These are phyloP conservation scores for Pulveroboletus sp. DNA, from an alignment of 768 basidiomycete genomes.

Conservation along the genomic window DNA sequence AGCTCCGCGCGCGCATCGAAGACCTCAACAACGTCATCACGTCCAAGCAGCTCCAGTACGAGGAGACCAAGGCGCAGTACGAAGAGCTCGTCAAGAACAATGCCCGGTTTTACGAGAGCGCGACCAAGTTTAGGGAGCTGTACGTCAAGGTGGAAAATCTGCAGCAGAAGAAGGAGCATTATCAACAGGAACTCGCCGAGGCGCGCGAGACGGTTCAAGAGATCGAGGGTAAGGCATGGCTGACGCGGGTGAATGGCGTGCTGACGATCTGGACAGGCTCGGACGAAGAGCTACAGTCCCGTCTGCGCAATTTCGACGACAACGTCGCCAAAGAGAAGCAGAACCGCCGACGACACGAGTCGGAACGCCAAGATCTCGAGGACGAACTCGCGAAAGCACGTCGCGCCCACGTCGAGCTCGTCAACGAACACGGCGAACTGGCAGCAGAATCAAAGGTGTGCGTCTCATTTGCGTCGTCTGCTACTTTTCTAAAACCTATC, in stretches of 20 bases:
- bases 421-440: slow-evolving; percentile 63
- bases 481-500: background rate
- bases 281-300: slow-evolving; percentile 63
- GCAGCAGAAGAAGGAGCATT: slow-evolving; percentile 55
- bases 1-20: slow-evolving; percentile 62
- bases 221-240: slow-evolving; percentile 45
- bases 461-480: background rate
- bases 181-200: slow-evolving; percentile 58
- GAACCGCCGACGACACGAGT: slow-evolving; percentile 43
- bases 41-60: slow-evolving; percentile 68
- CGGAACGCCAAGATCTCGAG: slow-evolving; percentile 57
- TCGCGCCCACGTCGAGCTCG: slow-evolving; percentile 50
- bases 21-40: slow-evolving; percentile 61
- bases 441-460: slow-evolving; percentile 69
- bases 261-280: slow-evolving; percentile 43
- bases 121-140: slow-evolving; percentile 81
- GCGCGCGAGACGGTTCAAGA: slow-evolving; percentile 63
- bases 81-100: slow-evolving; percentile 67
- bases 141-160: slow-evolving; percentile 67
- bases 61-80: slow-evolving; percentile 62
- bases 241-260: background rate
- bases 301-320: slow-evolving; percentile 56
- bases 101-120: slow-evolving; percentile 74
- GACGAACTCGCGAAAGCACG: slow-evolving; percentile 52
- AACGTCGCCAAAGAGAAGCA: slow-evolving; percentile 51